These are phyloP conservation scores for Colletotrichum spaethianum DNA, from an alignment of 2,329 filamentous ascomycete genomes.

Conservation along the genomic window DNA sequence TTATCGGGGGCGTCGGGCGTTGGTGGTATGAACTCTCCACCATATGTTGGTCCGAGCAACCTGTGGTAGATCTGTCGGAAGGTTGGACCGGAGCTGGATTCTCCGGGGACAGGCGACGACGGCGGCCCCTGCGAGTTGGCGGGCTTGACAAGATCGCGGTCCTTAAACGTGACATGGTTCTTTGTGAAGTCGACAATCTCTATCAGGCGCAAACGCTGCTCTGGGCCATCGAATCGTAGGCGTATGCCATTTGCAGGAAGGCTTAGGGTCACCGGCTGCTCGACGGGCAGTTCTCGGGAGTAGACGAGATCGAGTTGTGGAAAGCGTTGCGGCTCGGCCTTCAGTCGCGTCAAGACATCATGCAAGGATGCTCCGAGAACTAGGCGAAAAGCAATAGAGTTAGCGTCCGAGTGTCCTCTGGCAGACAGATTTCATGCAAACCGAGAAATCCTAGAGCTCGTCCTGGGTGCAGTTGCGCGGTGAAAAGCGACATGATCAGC, in stretches of 20 bases:
- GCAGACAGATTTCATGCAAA: slow-evolving; percentile 44
- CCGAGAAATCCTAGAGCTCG: slow-evolving; percentile 75
- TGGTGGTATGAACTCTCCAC: slow-evolving; percentile 89
- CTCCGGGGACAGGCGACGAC: slow-evolving; percentile 47
- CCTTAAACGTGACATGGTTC: slow-evolving; percentile 84
- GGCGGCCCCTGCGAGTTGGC: slow-evolving; percentile 53
- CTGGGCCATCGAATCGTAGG: slow-evolving; percentile 91
- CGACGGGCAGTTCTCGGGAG: slow-evolving; percentile 81
- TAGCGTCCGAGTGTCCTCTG: slow-evolving; percentile 36
- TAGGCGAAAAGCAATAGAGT: slow-evolving; percentile 54
- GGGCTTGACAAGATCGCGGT: slow-evolving; percentile 82
- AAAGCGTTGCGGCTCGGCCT: slow-evolving; percentile 87
- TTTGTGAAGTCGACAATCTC: slow-evolving; percentile 93
- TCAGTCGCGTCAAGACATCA: slow-evolving; percentile 88
- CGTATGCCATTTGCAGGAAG: slow-evolving; percentile 90
- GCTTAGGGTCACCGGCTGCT: slow-evolving; percentile 79
- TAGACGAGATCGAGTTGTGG: slow-evolving; percentile 88
- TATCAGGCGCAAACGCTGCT: slow-evolving; percentile 91
- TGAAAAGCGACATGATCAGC: slow-evolving; percentile 63
- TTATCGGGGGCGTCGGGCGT: slow-evolving; percentile 63
- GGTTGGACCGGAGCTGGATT: slow-evolving; percentile 72
- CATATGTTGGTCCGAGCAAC: slow-evolving; percentile 93
- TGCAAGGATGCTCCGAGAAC: slow-evolving; percentile 93
- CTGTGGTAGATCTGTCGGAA: slow-evolving; percentile 94
- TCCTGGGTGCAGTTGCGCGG: slow-evolving; percentile 76